Evolutionary conservation across 768 basidiomycete species (phyloP).

Genomic region (Dentipellis fragilis): DNA sequence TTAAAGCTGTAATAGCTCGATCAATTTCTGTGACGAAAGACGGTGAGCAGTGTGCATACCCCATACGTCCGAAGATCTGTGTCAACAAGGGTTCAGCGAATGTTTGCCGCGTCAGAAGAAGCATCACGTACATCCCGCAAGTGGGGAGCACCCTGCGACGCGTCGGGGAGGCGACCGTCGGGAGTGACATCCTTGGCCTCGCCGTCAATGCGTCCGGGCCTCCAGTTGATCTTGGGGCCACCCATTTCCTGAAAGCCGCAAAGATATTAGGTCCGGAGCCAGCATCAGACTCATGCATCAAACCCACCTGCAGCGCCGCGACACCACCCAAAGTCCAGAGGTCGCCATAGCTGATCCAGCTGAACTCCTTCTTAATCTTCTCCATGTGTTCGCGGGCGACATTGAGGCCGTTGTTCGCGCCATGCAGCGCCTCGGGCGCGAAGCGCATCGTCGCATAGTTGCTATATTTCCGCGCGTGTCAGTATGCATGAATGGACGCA

Average conservation of each 20-base stretch:
- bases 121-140: constrained; percentile 52
- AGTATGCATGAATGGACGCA: constrained; percentile 5
- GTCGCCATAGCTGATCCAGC: constrained; percentile 94
- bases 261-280: neutral
- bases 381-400: constrained; percentile 80
- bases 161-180: constrained; percentile 88
- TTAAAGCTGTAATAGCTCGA: constrained; percentile 49
- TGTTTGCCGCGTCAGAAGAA: neutral
- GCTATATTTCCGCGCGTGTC: constrained; percentile 27
- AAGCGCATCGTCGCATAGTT: constrained; percentile 99
- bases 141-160: constrained; percentile 73
- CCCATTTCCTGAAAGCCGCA: constrained; percentile 58
- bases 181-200: constrained; percentile 64
- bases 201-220: constrained; percentile 88
- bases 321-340: constrained; percentile 96
- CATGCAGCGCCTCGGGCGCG: constrained; percentile 76
- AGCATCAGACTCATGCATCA: too few species aligned
- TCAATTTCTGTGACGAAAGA: neutral
- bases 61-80: constrained; percentile 88
- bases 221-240: constrained; percentile 90
- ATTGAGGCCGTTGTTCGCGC: constrained; percentile 75
- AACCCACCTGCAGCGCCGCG: constrained; percentile 60
- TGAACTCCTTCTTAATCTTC: constrained; percentile 76
- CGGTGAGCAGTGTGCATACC: constrained; percentile 26
- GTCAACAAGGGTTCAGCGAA: neutral